phyloP scores from a whole-genome alignment of 164 flowering plant genomes.

The Houttuynia cordata region DNA sequence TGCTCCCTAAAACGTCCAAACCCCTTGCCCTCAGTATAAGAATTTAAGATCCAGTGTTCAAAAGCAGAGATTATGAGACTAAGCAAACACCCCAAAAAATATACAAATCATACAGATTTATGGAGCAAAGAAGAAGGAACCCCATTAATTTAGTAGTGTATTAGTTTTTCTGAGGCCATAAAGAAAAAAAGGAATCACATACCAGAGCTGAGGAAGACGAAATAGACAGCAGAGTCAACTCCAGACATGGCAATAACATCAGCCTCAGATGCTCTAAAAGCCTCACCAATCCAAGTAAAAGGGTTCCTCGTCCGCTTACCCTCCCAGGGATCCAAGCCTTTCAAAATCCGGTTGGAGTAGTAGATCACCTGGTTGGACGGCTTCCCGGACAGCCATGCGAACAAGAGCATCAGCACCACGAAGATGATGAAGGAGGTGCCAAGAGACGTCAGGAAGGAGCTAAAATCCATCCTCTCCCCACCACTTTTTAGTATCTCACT shows the following conservation, averaged over 20 bases:
- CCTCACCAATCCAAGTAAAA: slow-evolving; percentile 71
- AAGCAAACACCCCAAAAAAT: too few relatives aligned
- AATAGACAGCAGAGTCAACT: slow-evolving; percentile 89
- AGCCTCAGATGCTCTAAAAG: slow-evolving; percentile 42
- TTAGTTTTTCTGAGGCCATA: slow-evolving; percentile 29
- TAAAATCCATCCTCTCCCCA: slow-evolving; percentile 50
- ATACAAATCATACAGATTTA: too few relatives aligned
- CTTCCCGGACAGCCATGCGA: slow-evolving; percentile 56
- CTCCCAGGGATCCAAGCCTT: slow-evolving; percentile 59
- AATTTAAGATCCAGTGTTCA: too few relatives aligned
- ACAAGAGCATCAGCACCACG: slow-evolving; percentile 57
- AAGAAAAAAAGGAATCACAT: not conserved
- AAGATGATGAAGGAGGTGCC: slow-evolving; percentile 73
- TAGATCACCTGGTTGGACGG: slow-evolving; percentile 62
- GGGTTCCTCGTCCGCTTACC: slow-evolving; percentile 47
- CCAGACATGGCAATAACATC: slow-evolving; percentile 67
- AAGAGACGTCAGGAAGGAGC: slow-evolving; percentile 77
- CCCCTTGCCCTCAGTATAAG: too few relatives aligned
- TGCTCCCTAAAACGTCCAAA: too few relatives aligned
- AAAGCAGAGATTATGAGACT: too few relatives aligned
- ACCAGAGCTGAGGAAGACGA: slow-evolving; percentile 35
- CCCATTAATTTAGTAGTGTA: not conserved
- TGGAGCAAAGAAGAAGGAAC: not conserved
- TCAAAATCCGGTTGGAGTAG: slow-evolving; percentile 81
- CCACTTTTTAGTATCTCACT: not conserved